Percentiles rank a stretch among this genome's conserved stretches.
Evolutionary conservation across 805 yeast species (phyloP).

Genomic region (Yueomyces sinensis): DNA sequence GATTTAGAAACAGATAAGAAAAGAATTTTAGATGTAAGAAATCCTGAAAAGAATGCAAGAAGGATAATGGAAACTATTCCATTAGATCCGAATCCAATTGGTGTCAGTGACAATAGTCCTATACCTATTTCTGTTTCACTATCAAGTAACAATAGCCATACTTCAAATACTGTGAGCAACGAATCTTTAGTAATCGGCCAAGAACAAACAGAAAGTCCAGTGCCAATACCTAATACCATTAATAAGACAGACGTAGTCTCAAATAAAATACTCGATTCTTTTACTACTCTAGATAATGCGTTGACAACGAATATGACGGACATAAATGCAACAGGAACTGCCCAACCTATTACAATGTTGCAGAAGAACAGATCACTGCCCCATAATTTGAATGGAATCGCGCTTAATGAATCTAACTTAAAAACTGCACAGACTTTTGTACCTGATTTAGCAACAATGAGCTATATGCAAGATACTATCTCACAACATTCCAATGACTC

Average conservation of each 20-base stretch:
- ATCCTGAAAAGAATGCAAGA: constrained; percentile 63
- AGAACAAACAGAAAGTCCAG: neutral
- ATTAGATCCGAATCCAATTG: constrained; percentile 69
- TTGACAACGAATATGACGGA: neutral
- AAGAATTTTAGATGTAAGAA: constrained; percentile 30
- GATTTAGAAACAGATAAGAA: constrained; percentile 10
- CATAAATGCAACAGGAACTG: neutral
- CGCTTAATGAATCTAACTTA: no score
- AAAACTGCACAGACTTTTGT: constrained; percentile 3
- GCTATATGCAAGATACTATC: neutral
- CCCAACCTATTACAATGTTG: no score
- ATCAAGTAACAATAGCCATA: neutral
- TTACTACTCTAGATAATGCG: neutral
- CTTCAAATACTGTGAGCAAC: neutral
- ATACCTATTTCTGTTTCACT: constrained; percentile 5
- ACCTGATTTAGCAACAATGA: neutral
- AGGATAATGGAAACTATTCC: constrained; percentile 69
- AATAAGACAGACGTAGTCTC: neutral
- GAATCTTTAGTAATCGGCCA: constrained; percentile 1
- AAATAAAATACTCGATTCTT: neutral
- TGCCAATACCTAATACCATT: neutral
- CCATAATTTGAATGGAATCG: no score
- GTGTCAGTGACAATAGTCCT: constrained; percentile 17
- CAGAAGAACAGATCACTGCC: no score
- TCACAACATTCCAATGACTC: constrained; percentile 1